Base-by-base conservation (phyloP, 2,329 filamentous ascomycete genomes). In the Decorospora gaudefroyi region DNA sequence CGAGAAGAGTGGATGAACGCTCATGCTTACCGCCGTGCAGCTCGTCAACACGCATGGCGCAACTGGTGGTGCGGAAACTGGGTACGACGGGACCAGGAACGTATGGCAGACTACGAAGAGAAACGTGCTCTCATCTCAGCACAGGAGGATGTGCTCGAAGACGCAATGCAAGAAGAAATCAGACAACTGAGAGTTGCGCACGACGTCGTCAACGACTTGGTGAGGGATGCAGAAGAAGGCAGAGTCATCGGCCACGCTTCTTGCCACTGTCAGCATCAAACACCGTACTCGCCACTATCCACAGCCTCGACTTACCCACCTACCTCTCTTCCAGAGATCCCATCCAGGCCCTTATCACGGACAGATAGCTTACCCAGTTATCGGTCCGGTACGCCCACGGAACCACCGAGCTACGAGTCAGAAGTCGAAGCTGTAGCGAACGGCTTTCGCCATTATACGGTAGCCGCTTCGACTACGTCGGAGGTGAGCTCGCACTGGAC, bases 1-100 rank as follows among this genome's bases (percentile, higher is more conserved):
- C 73, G 73, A 10, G 80, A 83, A 67, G 79, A 83, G 62, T 73
- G 79, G 36, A 69, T 73, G 19, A 77, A 75, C 18, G 76, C 71
- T 8, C 71, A 74, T 9, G 72, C 76, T 6, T 83, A 83, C 54
- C 74, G 74, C 29, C 72, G 75, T 21, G 78, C 79, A 19, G 79
- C 79, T 13, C 73, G 77, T 15, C 68, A 74, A 19, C 76, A 79
- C 32, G 71, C 74, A 27, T 75, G 77, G 70, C 69, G 72, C 22
- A 72, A 74, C 37, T 79, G 76, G 71, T 81, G 78, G 77, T 60
- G 69, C 27, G 59, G 62, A 35, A 64, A 67, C 41, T 67, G 62
- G 49, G 46, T 41, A n/a, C 62, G 65, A 7, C 52, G 53, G 39
- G 56, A 65, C 40, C 57, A 62, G 22, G 59, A 56, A 35, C 68